Evolutionary conservation across 345 rosid genomes (phyloP).

Genomic region (Eucalyptus dawsonii): DNA sequence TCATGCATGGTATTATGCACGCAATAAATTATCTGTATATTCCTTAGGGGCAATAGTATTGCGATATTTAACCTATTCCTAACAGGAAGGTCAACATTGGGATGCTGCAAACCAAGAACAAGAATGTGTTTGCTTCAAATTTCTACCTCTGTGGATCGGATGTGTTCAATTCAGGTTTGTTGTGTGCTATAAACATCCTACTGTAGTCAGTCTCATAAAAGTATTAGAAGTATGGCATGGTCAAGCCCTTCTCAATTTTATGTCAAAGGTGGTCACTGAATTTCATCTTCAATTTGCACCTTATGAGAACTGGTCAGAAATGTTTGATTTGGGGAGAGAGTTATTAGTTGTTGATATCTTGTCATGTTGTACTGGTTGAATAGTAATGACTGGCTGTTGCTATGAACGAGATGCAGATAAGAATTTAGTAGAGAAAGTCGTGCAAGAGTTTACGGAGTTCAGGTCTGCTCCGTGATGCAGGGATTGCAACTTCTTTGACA

Average conservation of each 20-base stretch:
- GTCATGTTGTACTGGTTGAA: not conserved
- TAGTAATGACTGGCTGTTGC: not conserved
- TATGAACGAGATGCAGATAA: slow-evolving; percentile 21
- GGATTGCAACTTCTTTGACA: slow-evolving; percentile 64
- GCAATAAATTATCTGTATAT: not conserved
- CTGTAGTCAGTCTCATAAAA: not conserved
- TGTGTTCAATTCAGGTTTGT: slow-evolving; percentile 60
- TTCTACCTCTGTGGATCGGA: slow-evolving; percentile 74
- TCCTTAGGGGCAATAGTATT: not conserved
- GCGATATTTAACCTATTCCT: not conserved
- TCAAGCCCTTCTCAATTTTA: not conserved
- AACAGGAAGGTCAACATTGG: slow-evolving; percentile 50
- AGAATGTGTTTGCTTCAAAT: slow-evolving; percentile 62
- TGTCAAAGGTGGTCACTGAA: not conserved
- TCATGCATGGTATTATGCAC: not conserved
- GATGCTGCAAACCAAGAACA: slow-evolving; percentile 52
- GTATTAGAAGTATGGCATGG: not conserved
- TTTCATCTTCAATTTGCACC: not conserved
- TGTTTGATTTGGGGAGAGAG: not conserved
- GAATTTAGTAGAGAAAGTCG: slow-evolving; percentile 41
- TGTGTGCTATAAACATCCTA: not conserved
- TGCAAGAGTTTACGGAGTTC: slow-evolving; percentile 41
- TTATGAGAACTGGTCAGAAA: not conserved
- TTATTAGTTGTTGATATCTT: not conserved
- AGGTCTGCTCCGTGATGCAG: slow-evolving; percentile 53